phyloP scores from a whole-genome alignment of 768 basidiomycete genomes.

The Mycena belliarum region DNA sequence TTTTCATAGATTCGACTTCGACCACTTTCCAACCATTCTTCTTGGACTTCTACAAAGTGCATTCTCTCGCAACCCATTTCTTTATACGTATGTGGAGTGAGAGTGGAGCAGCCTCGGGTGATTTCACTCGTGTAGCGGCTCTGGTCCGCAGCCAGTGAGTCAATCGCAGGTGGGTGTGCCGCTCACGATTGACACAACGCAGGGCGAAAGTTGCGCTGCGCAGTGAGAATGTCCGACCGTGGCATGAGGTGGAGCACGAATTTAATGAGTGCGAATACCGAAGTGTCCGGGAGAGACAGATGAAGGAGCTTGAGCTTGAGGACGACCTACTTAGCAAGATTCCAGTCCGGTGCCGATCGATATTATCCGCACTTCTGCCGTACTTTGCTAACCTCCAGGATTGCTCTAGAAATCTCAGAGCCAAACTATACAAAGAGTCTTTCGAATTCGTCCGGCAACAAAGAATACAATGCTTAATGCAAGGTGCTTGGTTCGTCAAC shows the following conservation, averaged over 20 bases:
- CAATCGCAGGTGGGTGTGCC: not conserved
- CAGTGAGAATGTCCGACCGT: slow-evolving; percentile 70
- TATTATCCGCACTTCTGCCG: not conserved
- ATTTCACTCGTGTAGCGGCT: slow-evolving; percentile 77
- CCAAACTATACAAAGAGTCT: slow-evolving; percentile 86
- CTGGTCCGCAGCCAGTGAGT: slow-evolving; percentile 85
- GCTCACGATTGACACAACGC: slow-evolving; percentile 12
- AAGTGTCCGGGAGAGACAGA: slow-evolving; percentile 82
- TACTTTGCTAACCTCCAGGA: not conserved
- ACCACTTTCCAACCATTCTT: slow-evolving; percentile 87
- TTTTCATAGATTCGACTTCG: slow-evolving; percentile 65
- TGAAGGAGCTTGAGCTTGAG: slow-evolving; percentile 86
- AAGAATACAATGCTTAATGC: slow-evolving; percentile 81
- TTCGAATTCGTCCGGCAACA: slow-evolving; percentile 89
- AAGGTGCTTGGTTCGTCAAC: slow-evolving; percentile 92
- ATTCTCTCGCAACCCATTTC: slow-evolving; percentile 79
- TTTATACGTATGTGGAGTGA: slow-evolving; percentile 94
- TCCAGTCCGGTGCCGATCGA: slow-evolving; percentile 69
- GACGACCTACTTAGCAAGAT: slow-evolving; percentile 86
- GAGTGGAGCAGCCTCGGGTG: slow-evolving; percentile 72
- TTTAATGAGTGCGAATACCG: slow-evolving; percentile 84
- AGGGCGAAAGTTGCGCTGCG: slow-evolving; percentile 79
- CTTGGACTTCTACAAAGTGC: slow-evolving; percentile 80
- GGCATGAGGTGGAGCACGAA: slow-evolving; percentile 83
- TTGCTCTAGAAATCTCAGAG: slow-evolving; percentile 74